Evolutionary conservation across 257 asterid genomes (phyloP), one percentile per base, ranked within the genome.

Genomic region (Ligustrum vulgare): DNA sequence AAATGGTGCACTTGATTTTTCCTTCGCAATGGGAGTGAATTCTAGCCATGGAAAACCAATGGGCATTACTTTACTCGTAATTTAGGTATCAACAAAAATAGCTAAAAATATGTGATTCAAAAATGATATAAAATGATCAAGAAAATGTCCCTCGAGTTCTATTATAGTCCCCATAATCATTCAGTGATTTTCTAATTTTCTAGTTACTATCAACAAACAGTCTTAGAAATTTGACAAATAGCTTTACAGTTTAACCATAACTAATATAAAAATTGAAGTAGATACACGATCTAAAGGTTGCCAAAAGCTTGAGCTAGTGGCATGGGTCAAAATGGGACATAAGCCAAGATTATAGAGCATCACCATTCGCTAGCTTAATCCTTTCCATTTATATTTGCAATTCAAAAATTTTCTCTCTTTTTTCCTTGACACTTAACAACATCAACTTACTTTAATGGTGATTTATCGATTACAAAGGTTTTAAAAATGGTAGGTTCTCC

Each of bases 301-400:
- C 76, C 77, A 37, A 72, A 56, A 70, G 23, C 39, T 33, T 72
- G 25, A 71, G 37, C 34, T 28, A 72, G 45, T 33, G 9, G 31
- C 67, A 77, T 20, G 16, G 66, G 33, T 15, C 20, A 25, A 54
- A 74, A 37, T 23, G 35, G 39, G 70, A 49, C 56, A 31, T 18
- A 41, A 47, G 67, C 56, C 18, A 81, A 49, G 35, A 60, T 69
- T 12, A 49, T 49, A 34, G 67, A 73, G 77, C 74, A 41, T 69
- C 36, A 31, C 60, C 6, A 35, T 11, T 32, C 71, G 0, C 47
- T 41, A 66, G 54, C 73, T 66, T 69, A 36, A 60, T 75, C 71
- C 37, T 70, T 36, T 32, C 76, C 74, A 36, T 72, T 72, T 32
- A 12, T 31, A 67, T 80, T 49, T 72, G 75, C 70, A 58, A 45